These are phyloP conservation scores for Pulveroboletus ravenelii DNA, from an alignment of 768 basidiomycete genomes.

Conservation along the genomic window DNA sequence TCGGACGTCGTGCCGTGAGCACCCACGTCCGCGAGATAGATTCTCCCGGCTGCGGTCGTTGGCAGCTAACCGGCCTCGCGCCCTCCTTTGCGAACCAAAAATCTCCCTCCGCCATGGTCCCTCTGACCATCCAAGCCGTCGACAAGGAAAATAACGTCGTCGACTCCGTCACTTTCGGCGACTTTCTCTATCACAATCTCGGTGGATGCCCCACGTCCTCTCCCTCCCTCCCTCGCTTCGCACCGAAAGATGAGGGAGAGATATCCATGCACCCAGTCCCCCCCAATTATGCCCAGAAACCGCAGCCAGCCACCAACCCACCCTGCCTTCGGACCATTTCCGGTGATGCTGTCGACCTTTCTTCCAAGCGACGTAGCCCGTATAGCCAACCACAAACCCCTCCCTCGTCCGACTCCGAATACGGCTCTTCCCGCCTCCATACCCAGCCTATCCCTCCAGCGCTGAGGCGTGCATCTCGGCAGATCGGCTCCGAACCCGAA, in stretches of 20 bases:
- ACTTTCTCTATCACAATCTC: slow-evolving; percentile 58
- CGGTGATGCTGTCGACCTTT: slow-evolving; percentile 14
- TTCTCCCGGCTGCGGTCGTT: slow-evolving; percentile 44
- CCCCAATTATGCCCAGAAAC: neutral
- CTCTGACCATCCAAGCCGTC: slow-evolving; percentile 60
- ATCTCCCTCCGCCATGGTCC: slow-evolving; percentile 39
- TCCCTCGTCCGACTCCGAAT: slow-evolving; percentile 39
- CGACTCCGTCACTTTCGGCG: slow-evolving; percentile 66
- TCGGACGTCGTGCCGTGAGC: slow-evolving; percentile 62
- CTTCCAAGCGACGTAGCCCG: slow-evolving; percentile 38
- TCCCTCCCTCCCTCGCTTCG: neutral
- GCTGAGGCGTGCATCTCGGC: slow-evolving; percentile 23
- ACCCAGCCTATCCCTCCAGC: slow-evolving; percentile 7
- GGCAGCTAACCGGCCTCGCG: slow-evolving; percentile 62
- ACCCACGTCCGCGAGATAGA: slow-evolving; percentile 60
- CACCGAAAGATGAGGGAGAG: slow-evolving; percentile 7
- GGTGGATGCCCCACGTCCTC: slow-evolving; percentile 27
- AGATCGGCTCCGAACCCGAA: slow-evolving; percentile 30
- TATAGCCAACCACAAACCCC: slow-evolving; percentile 37
- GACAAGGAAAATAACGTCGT: slow-evolving; percentile 49
- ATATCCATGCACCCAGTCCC: neutral
- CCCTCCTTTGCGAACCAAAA: slow-evolving; percentile 47
- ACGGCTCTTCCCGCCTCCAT: slow-evolving; percentile 19
- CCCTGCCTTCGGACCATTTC: slow-evolving; percentile 29
- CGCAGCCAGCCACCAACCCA: neutral